A percentile compares a stretch with the other conserved stretches of the same genome.
These are phyloP conservation scores for Fraxinus velutina DNA, from an alignment of 305 asterid species.

Conservation along the genomic window DNA sequence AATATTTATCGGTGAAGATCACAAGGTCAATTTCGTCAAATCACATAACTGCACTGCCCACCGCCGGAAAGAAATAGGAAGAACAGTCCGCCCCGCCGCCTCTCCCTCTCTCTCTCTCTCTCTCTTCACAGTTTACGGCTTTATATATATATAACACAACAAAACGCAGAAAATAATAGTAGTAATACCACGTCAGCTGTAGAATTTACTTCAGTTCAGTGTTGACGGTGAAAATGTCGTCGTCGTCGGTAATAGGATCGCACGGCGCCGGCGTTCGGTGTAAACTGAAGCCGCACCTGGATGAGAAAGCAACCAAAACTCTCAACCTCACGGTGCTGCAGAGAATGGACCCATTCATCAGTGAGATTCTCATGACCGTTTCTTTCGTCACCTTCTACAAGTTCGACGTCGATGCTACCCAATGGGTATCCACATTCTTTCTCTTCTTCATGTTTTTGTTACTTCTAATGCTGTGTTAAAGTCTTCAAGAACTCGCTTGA, in stretches of 20 bases:
- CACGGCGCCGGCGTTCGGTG: constrained; percentile 14
- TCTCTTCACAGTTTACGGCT: background rate
- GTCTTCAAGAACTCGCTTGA: background rate
- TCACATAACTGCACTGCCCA: background rate
- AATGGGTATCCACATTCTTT: constrained; percentile 55
- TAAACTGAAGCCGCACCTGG: constrained; percentile 78
- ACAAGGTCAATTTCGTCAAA: background rate
- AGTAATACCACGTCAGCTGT: background rate
- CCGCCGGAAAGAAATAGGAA: background rate
- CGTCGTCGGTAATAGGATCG: background rate
- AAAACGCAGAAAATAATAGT: background rate
- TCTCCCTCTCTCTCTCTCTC: too few species aligned
- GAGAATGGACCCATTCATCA: constrained; percentile 75
- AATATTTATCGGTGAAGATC: background rate
- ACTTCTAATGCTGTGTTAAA: background rate
- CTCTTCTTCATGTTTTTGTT: background rate
- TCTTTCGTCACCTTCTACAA: constrained; percentile 72
- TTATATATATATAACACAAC: background rate
- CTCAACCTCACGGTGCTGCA: constrained; percentile 83
- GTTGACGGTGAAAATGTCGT: background rate
- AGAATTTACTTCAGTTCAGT: background rate
- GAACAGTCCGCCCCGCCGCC: background rate
- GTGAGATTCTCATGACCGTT: constrained; percentile 72
- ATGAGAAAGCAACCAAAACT: constrained; percentile 62
- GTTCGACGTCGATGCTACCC: constrained; percentile 53